Evolutionary conservation across 805 yeast genomes (phyloP).

Genomic region (Candida quercuum): DNA sequence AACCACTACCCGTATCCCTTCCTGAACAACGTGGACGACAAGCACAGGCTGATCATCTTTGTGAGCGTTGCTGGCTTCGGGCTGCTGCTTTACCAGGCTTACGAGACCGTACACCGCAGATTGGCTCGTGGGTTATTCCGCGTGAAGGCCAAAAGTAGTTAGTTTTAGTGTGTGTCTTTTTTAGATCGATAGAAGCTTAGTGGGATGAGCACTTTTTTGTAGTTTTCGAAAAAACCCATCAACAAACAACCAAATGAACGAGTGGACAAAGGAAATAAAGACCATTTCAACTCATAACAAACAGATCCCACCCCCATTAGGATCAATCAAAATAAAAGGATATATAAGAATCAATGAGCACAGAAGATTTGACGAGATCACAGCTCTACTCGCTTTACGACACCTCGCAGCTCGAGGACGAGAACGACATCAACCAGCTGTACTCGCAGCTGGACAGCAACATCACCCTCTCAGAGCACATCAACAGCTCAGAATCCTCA

Average conservation of each 20-base stretch:
- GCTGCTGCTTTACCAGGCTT: conserved; percentile 24
- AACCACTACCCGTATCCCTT: conserved; percentile 65
- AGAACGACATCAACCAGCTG: conserved; percentile 8
- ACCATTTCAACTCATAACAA: no score
- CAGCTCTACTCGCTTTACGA: conserved; percentile 13
- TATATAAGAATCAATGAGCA: not conserved
- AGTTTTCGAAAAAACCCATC: no score
- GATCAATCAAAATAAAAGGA: no score
- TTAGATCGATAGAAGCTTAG: no score
- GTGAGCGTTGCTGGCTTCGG: conserved; percentile 36
- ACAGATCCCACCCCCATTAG: no score
- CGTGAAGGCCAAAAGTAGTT: no score
- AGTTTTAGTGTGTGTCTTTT: no score
- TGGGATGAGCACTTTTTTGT: no score
- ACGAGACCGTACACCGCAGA: no score
- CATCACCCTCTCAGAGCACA: conserved; percentile 1
- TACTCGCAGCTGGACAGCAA: conserved; percentile 12
- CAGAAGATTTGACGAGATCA: conserved; percentile 9
- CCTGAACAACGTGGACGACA: conserved; percentile 48
- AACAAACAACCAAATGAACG: no score
- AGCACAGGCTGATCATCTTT: conserved; percentile 43
- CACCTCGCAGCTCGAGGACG: conserved; percentile 1
- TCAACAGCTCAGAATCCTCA: not conserved
- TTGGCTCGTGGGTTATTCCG: no score
- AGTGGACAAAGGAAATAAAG: no score